phyloP scores from a whole-genome alignment of 2,329 filamentous ascomycete genomes.

The Alternaria ventricosa region DNA sequence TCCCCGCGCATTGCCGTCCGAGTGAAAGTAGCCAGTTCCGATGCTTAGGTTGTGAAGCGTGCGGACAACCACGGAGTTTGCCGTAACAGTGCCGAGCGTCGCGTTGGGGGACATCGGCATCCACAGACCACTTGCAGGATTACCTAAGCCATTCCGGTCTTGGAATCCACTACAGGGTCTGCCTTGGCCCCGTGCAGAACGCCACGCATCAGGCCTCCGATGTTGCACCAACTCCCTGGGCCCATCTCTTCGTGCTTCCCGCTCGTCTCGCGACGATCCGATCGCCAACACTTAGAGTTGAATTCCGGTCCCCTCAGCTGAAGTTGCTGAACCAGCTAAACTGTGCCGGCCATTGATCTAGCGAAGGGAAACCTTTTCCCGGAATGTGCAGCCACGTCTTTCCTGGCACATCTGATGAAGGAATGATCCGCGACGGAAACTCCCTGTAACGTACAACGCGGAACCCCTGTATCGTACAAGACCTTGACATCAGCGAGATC shows the following conservation, averaged over 20 bases:
- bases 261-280: not conserved
- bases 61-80: not conserved
- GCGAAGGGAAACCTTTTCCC: not conserved
- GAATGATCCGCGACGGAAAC: not conserved
- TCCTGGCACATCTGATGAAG: not conserved
- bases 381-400: not conserved
- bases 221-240: not conserved
- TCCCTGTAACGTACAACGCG: not conserved
- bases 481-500: not conserved
- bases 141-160: not conserved
- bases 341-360: not conserved
- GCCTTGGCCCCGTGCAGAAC: not conserved
- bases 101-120: not conserved
- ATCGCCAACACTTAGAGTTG: not conserved
- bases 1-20: not conserved
- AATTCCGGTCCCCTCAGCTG: not conserved
- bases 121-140: not conserved
- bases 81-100: not conserved
- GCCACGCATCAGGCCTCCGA: not conserved
- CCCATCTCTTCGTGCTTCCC: not conserved
- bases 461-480: not conserved
- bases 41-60: not conserved
- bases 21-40: not conserved
- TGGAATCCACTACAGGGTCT: not conserved
- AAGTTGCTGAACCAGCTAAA: not conserved